Evolutionary conservation across 176 grass and related monocot species (phyloP).

Genomic region (Aegilops speltoides): DNA sequence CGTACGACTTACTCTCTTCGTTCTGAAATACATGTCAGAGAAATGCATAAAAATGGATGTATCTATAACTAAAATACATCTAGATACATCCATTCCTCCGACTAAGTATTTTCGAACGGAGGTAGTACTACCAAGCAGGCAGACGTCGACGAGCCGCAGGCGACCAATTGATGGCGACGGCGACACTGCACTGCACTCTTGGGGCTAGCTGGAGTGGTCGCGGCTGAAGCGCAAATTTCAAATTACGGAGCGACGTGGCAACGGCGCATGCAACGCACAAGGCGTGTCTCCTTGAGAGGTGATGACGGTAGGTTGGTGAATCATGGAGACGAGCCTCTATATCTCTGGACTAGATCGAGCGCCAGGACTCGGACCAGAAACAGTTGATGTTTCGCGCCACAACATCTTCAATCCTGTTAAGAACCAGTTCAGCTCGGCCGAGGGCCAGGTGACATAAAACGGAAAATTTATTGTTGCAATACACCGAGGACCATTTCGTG

Average conservation of each 20-base stretch:
- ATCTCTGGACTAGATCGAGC: background rate
- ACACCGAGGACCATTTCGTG: background rate
- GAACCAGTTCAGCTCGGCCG: constrained; percentile 2
- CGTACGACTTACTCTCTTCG: too few relatives aligned
- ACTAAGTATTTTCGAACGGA: too few relatives aligned
- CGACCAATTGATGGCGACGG: background rate
- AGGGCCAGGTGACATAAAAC: constrained; percentile 30
- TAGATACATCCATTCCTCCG: too few relatives aligned
- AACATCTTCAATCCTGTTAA: background rate
- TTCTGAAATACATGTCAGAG: too few relatives aligned
- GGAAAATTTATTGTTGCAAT: background rate
- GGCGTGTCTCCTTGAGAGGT: background rate
- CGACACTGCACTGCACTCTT: too few relatives aligned
- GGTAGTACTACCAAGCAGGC: background rate
- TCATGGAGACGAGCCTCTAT: background rate
- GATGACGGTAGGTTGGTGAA: background rate
- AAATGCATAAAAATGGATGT: too few relatives aligned
- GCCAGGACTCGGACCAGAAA: background rate
- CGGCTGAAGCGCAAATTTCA: too few relatives aligned
- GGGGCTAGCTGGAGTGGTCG: background rate
- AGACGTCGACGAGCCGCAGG: background rate
- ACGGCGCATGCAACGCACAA: too few relatives aligned
- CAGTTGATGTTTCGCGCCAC: background rate
- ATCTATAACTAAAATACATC: too few relatives aligned
- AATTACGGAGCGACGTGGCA: too few relatives aligned